These are phyloP conservation scores for Pleurotus sapidus DNA, from an alignment of 768 basidiomycete genomes.

Conservation along the genomic window DNA sequence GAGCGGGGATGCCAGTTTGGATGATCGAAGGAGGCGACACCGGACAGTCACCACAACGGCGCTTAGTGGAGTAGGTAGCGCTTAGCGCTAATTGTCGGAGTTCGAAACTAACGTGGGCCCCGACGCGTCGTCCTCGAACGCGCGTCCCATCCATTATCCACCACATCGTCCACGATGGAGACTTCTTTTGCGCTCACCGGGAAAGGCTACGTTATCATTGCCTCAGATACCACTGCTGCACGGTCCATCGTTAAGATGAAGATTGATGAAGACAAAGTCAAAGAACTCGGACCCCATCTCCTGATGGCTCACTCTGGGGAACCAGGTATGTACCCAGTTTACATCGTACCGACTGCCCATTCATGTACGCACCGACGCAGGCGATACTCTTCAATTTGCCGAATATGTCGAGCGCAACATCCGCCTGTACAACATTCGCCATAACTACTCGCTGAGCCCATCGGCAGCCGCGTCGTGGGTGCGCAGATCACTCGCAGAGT, in stretches of 20 bases:
- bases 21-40: no score
- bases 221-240: conserved; percentile 85
- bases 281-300: conserved; percentile 83
- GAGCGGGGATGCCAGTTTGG: no score
- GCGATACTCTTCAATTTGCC: conserved; percentile 95
- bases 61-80: no score
- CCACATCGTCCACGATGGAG: conserved; percentile 60
- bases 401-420: conserved; percentile 97
- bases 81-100: not conserved
- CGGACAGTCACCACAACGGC: no score
- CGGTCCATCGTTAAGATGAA: conserved; percentile 99
- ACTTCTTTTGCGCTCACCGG: conserved; percentile 89
- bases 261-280: conserved; percentile 94
- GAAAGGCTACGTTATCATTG: conserved; percentile 91
- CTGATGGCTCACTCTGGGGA: conserved; percentile 96
- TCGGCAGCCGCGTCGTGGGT: conserved; percentile 94
- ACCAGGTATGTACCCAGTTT: conserved; percentile 54
- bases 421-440: conserved; percentile 93
- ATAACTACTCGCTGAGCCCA: conserved; percentile 86
- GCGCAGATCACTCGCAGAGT: conserved; percentile 84
- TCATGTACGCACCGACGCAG: conserved; percentile 32
- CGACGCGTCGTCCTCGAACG: conserved; percentile 3
- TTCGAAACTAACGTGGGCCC: not conserved
- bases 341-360: not conserved
- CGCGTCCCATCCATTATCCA: not conserved